These are phyloP conservation scores for Aspergillus avenaceus DNA, from an alignment of 495 filamentous ascomycete genomes.

Conservation along the genomic window DNA sequence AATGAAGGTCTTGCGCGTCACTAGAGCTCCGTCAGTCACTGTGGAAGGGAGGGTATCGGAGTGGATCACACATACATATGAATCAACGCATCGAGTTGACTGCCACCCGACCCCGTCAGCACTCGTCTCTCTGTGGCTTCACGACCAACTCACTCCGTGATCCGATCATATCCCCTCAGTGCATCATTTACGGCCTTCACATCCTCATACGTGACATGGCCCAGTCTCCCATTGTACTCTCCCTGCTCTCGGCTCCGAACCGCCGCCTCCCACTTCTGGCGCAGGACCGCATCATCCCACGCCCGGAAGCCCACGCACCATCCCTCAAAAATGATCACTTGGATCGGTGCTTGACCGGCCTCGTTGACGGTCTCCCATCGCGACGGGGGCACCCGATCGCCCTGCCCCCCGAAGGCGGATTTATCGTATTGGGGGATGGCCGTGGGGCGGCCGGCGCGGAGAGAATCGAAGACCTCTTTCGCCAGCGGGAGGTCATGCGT, in stretches of 20 bases:
- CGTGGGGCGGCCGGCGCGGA: conserved; percentile 48
- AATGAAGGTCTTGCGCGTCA: conserved; percentile 71
- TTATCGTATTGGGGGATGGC: conserved; percentile 84
- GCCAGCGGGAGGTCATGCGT: conserved; percentile 80
- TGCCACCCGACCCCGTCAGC: conserved; percentile 16
- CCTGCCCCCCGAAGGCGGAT: conserved; percentile 67
- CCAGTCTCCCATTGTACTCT: conserved; percentile 44
- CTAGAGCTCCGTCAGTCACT: conserved; percentile 25
- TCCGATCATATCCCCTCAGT: conserved; percentile 62
- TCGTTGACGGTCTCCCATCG: conserved; percentile 62
- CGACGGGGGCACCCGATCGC: conserved; percentile 63
- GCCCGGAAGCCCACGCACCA: conserved; percentile 87
- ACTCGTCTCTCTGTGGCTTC: no score
- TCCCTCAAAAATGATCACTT: conserved; percentile 78
- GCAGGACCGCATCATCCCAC: conserved; percentile 50
- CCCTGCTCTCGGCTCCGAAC: conserved; percentile 39
- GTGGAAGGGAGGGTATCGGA: background rate
- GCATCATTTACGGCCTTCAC: conserved; percentile 68
- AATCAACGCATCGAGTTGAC: conserved; percentile 72
- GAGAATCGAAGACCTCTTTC: conserved; percentile 54
- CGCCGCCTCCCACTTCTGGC: conserved; percentile 53
- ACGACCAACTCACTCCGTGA: conserved; percentile 55
- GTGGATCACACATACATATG: conserved; percentile 60
- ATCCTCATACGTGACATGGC: conserved; percentile 60
- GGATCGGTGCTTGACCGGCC: conserved; percentile 45